These are phyloP conservation scores for Trichoderma sp. DNA, from an alignment of 2,329 filamentous ascomycete species.

Conservation along the genomic window DNA sequence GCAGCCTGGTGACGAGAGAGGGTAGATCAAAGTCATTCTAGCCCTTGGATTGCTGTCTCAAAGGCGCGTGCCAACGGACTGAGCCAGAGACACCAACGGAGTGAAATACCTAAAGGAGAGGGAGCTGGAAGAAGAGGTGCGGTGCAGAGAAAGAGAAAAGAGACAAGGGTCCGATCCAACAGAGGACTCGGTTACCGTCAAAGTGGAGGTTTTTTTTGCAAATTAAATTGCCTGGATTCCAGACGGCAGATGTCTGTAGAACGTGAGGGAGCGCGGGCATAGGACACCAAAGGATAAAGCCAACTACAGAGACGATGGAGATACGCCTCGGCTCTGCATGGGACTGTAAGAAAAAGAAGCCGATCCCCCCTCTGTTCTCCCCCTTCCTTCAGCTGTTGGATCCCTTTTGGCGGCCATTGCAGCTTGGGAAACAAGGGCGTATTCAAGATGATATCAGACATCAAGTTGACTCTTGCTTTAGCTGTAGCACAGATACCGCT, in stretches of 20 bases:
- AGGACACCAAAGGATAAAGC: background rate
- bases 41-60: constrained; percentile 3
- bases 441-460: background rate
- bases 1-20: constrained; percentile 15
- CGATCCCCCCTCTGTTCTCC: background rate
- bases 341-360: constrained; percentile 23
- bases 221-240: background rate
- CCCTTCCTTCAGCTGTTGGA: background rate
- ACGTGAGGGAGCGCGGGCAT: constrained; percentile 2
- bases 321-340: constrained; percentile 12
- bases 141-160: background rate
- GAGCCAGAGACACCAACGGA: background rate
- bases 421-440: background rate
- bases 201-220: background rate
- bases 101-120: background rate
- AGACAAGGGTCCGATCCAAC: background rate
- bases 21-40: background rate
- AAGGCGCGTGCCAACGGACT: background rate
- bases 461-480: constrained; percentile 23
- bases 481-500: constrained; percentile 25
- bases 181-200: background rate
- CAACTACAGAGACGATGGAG: constrained; percentile 8
- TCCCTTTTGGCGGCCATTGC: too few species aligned
- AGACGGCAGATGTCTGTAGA: constrained; percentile 6
- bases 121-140: background rate